Conservation (phyloP, 176 grass and related monocot genomes). For the Raddia guianensis region DNA sequence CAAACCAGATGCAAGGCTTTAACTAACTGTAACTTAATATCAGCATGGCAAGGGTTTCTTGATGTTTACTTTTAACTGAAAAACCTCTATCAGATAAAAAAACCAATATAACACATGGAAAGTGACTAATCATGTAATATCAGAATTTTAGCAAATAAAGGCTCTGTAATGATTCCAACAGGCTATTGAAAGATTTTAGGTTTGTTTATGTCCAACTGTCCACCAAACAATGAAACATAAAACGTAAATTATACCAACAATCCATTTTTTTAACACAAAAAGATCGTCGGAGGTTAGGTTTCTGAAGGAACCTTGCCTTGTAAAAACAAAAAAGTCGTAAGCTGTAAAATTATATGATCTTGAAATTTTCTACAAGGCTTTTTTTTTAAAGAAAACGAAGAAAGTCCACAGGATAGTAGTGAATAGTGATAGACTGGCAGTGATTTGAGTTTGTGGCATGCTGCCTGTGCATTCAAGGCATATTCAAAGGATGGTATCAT, state of each 20-base stretch:
- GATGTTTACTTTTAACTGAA: background rate
- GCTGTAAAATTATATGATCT: background rate
- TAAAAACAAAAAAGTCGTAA: background rate
- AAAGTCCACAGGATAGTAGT: background rate
- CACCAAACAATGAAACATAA: slow-evolving; percentile 1
- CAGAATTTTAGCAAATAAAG: background rate
- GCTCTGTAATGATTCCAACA: slow-evolving; percentile 14
- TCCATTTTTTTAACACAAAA: background rate
- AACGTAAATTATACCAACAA: background rate
- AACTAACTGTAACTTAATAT: background rate
- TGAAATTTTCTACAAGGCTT: too few species aligned
- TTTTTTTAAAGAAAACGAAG: too few species aligned
- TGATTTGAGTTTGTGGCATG: background rate
- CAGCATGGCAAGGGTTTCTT: slow-evolving; percentile 22
- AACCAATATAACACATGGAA: background rate
- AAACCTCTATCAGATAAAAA: slow-evolving; percentile 9
- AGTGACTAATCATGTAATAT: background rate
- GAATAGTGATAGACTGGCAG: background rate
- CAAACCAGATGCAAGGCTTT: slow-evolving; percentile 1
- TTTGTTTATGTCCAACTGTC: background rate
- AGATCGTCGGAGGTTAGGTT: background rate
- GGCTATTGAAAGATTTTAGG: background rate
- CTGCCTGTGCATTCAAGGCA: background rate
- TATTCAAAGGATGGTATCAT: background rate
- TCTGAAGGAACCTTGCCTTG: background rate